Conservation (phyloP, 2,329 filamentous ascomycete genomes). For the Ascochyta koolunga region DNA sequence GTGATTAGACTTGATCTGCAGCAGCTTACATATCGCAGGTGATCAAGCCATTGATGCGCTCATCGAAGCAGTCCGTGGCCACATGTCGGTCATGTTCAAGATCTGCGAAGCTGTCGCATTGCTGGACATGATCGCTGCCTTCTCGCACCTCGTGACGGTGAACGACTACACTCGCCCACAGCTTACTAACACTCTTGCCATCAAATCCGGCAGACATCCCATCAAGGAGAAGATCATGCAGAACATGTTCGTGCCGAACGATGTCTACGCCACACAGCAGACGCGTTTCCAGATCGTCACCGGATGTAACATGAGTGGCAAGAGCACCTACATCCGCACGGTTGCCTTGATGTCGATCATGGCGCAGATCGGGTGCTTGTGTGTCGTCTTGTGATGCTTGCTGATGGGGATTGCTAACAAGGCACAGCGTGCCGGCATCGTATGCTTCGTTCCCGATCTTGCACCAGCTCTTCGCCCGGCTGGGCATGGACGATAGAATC, state of each 20-base stretch:
- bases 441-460: constrained; percentile 83
- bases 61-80: constrained; percentile 71
- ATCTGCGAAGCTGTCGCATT: constrained; percentile 86
- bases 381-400: neutral
- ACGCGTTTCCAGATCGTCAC: constrained; percentile 91
- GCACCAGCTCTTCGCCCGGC: constrained; percentile 82
- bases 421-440: constrained; percentile 70
- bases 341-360: constrained; percentile 86
- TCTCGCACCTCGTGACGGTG: constrained; percentile 68
- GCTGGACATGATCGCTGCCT: constrained; percentile 71
- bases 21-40: constrained; percentile 32
- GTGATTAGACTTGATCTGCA: neutral
- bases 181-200: constrained; percentile 69
- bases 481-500: constrained; percentile 85
- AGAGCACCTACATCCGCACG: constrained; percentile 91
- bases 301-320: constrained; percentile 96
- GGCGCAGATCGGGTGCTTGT: constrained; percentile 89
- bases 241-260: constrained; percentile 81
- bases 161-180: constrained; percentile 71
- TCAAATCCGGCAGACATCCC: constrained; percentile 78
- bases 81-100: constrained; percentile 77
- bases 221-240: constrained; percentile 75
- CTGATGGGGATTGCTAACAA: constrained; percentile 11
- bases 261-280: constrained; percentile 82
- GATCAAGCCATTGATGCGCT: constrained; percentile 77